These are phyloP conservation scores for Fusarium bactridioides DNA, from an alignment of 2,329 filamentous ascomycete species.

Conservation along the genomic window DNA sequence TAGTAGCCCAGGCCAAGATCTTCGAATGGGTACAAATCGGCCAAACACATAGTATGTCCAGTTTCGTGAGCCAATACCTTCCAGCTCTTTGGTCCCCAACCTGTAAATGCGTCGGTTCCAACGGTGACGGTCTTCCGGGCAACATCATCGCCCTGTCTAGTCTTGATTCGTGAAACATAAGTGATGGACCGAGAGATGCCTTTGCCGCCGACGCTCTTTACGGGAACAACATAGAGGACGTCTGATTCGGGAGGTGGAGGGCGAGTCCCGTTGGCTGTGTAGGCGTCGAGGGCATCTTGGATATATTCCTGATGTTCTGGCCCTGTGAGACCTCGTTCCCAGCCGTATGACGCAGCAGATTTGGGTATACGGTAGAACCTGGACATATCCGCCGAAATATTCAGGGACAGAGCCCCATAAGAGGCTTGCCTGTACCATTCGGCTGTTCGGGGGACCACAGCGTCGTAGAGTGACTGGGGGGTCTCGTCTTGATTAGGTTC, in stretches of 20 bases:
- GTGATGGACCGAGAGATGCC: slow-evolving; percentile 12
- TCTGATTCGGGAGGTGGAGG: slow-evolving; percentile 17
- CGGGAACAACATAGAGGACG: slow-evolving; percentile 31
- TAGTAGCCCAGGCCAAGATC: slow-evolving; percentile 38
- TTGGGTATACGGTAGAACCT: slow-evolving; percentile 41
- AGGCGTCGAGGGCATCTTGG: slow-evolving; percentile 29
- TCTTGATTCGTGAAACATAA: not conserved
- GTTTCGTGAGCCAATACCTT: slow-evolving; percentile 48
- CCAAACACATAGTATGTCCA: slow-evolving; percentile 49
- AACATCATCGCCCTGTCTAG: not conserved
- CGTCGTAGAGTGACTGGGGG: slow-evolving; percentile 35
- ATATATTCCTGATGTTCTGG: slow-evolving; percentile 23
- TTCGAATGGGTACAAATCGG: slow-evolving; percentile 47
- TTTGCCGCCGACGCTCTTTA: not conserved
- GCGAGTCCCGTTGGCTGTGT: not conserved
- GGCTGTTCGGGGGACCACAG: slow-evolving; percentile 21
- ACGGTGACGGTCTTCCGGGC: slow-evolving; percentile 43
- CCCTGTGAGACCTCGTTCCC: slow-evolving; percentile 15
- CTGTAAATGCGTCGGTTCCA: slow-evolving; percentile 43
- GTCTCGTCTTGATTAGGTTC: slow-evolving; percentile 32
- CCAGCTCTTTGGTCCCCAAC: slow-evolving; percentile 43
- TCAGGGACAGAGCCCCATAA: slow-evolving; percentile 31
- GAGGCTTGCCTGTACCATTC: slow-evolving; percentile 41
- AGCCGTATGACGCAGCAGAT: slow-evolving; percentile 40
- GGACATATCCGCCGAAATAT: slow-evolving; percentile 35